Base-by-base conservation (phyloP, 192 early-diverging fungal genomes). In the Entomortierella chlamydospora region DNA sequence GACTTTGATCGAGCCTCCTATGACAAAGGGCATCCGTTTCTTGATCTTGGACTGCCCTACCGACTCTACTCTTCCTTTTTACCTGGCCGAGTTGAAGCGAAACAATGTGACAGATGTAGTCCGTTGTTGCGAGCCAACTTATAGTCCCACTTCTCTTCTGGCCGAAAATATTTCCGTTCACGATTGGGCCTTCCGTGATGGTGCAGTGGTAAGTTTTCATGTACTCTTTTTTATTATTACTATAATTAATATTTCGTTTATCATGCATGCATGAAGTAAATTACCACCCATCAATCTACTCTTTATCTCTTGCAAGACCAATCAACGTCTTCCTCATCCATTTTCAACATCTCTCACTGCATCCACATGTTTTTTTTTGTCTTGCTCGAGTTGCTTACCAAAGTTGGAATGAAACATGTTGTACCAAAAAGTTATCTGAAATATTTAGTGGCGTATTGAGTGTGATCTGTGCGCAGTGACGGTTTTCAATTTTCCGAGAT, bases 31-130 rank as follows among this genome's bases (percentile, higher is more conserved):
- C 57, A 82, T 95, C 61, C 89, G 93, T 13, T 98, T 98, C 73
- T 84, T 98, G 51, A 95, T 98, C 73, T 90, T 96, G 65, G 96
- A 98, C 76, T 97, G 96, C 61, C 96, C 96, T 8, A 95, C 94
- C 15, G 89, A 91, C 64, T 88, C 89, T 49, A 95, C 91, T 8
- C 82, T 98, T 15, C 85, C 88, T 5, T 85, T 88, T 37, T 96
- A 95, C 69, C 61, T 96, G 25, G 85, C 83, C 17, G 91, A 95
- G 69, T 86, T 96, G 77, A 87, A 87, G 45, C 79, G 86, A 22
- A 82, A 90, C 57, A 87, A 91, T 67, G 95, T 96, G 13, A 93
- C 92, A 8, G 92, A 95, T 54, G 91, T 98, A 15, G 95, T 98
- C n/a, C 91, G 95, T 1, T 94, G 95, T 30, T 98, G 96, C 81